These are phyloP conservation scores for Echinosophora koreensis DNA, from an alignment of 306 rosid genomes.

Conservation along the genomic window DNA sequence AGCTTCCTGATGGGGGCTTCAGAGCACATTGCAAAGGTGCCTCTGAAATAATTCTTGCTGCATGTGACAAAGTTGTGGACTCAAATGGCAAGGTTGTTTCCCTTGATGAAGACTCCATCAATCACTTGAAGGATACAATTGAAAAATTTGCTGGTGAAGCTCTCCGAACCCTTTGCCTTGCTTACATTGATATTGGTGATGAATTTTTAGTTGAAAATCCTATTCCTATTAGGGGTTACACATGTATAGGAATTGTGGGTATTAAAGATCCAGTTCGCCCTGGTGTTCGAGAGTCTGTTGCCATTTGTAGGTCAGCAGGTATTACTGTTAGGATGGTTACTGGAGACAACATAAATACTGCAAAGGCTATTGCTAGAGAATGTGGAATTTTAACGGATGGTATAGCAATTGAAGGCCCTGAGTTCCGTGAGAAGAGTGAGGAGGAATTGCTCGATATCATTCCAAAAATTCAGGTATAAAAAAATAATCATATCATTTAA, in stretches of 20 bases:
- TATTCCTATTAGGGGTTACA: slow-evolving; percentile 72
- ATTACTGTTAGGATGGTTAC: slow-evolving; percentile 94
- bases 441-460: slow-evolving; percentile 70
- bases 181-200: slow-evolving; percentile 71
- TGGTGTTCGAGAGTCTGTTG: slow-evolving; percentile 94
- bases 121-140: slow-evolving; percentile 65
- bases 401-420: slow-evolving; percentile 96
- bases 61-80: slow-evolving; percentile 74
- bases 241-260: slow-evolving; percentile 94
- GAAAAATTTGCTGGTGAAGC: slow-evolving; percentile 88
- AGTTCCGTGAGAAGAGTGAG: slow-evolving; percentile 80
- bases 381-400: slow-evolving; percentile 96
- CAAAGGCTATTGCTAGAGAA: slow-evolving; percentile 98
- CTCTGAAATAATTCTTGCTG: slow-evolving; percentile 85
- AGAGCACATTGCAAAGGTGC: slow-evolving; percentile 95
- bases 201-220: slow-evolving; percentile 62
- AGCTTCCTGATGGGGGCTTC: slow-evolving; percentile 75
- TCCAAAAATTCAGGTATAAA: slow-evolving; percentile 84
- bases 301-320: slow-evolving; percentile 94
- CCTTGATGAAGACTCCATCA: slow-evolving; percentile 63
- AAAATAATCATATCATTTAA: slow-evolving; percentile 32
- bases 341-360: slow-evolving; percentile 95
- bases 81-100: slow-evolving; percentile 69
- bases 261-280: slow-evolving; percentile 99
- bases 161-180: slow-evolving; percentile 94